phyloP scores from a whole-genome alignment of 179 eudicot species.

The Vitellaria paradoxa region DNA sequence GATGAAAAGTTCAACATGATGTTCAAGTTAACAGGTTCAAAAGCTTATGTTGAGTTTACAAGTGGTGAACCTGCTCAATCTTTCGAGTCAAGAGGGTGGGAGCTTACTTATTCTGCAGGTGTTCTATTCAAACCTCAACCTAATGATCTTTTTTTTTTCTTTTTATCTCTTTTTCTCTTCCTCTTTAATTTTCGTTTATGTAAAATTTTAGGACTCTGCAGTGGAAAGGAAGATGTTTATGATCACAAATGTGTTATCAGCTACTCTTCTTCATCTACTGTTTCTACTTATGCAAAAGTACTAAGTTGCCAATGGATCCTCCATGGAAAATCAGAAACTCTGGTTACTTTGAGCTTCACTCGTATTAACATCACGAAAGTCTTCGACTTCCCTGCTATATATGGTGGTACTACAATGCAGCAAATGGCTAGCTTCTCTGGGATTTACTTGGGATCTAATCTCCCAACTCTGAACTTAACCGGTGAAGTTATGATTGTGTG shows the following conservation, averaged over 20 bases:
- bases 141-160: no score
- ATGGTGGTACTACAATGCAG: not conserved
- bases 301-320: conserved; percentile 6
- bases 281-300: not conserved
- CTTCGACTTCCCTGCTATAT: not conserved
- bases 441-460: not conserved
- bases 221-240: conserved; percentile 1
- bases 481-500: not conserved
- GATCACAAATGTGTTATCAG: not conserved
- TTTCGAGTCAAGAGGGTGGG: conserved; percentile 1
- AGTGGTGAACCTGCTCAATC: not conserved
- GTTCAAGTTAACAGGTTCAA: not conserved
- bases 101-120: conserved; percentile 1
- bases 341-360: conserved; percentile 1
- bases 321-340: not conserved
- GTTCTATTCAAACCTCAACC: not conserved
- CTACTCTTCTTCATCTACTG: not conserved
- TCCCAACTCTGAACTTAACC: not conserved
- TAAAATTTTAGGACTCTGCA: not conserved
- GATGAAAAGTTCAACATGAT: not conserved
- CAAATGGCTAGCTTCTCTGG: conserved; percentile 2
- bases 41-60: not conserved
- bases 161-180: no score
- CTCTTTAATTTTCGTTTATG: no score
- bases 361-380: not conserved